phyloP scores from a whole-genome alignment of 2,329 filamentous ascomycete genomes.

The Cercospora citrullina region DNA sequence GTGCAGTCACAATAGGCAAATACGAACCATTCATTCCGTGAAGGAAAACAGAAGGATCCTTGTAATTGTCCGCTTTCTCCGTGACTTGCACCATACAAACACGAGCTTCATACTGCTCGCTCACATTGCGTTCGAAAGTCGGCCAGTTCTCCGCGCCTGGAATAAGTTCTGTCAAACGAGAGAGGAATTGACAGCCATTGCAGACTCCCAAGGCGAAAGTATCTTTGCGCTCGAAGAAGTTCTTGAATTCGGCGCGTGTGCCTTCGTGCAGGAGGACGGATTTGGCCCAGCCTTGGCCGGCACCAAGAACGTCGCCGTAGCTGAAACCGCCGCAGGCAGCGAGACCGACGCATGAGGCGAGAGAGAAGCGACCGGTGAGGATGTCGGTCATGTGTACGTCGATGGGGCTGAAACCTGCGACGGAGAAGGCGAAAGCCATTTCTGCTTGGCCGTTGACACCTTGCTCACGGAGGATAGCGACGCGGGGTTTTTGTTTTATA shows the following conservation, averaged over 20 bases:
- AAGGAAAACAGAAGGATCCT: conserved; percentile 74
- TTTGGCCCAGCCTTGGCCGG: conserved; percentile 96
- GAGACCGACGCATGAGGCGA: conserved; percentile 80
- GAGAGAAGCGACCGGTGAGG: conserved; percentile 74
- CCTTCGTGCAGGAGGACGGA: conserved; percentile 81
- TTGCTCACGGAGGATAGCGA: conserved; percentile 92
- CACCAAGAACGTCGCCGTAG: conserved; percentile 87
- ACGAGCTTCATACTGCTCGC: conserved; percentile 86
- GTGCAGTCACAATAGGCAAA: conserved; percentile 83
- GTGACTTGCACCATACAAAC: conserved; percentile 81
- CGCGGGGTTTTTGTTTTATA: conserved; percentile 67
- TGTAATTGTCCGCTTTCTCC: conserved; percentile 50
- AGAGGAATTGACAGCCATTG: conserved; percentile 96
- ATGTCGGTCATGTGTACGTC: conserved; percentile 97
- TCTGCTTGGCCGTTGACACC: conserved; percentile 96
- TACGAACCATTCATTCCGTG: conserved; percentile 81
- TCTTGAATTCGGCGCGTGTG: conserved; percentile 73
- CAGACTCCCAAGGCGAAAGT: conserved; percentile 94
- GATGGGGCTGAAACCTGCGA: conserved; percentile 85
- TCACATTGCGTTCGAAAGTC: conserved; percentile 79
- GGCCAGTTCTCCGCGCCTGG: conserved; percentile 83
- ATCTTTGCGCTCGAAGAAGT: conserved; percentile 83
- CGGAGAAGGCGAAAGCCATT: conserved; percentile 94
- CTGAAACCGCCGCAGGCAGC: conserved; percentile 97
- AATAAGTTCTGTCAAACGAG: conserved; percentile 77